Evolutionary conservation across 1,139 yeast genomes (phyloP), one percentile per base, ranked within the genome.

Genomic region (Suhomyces coccinellae): DNA sequence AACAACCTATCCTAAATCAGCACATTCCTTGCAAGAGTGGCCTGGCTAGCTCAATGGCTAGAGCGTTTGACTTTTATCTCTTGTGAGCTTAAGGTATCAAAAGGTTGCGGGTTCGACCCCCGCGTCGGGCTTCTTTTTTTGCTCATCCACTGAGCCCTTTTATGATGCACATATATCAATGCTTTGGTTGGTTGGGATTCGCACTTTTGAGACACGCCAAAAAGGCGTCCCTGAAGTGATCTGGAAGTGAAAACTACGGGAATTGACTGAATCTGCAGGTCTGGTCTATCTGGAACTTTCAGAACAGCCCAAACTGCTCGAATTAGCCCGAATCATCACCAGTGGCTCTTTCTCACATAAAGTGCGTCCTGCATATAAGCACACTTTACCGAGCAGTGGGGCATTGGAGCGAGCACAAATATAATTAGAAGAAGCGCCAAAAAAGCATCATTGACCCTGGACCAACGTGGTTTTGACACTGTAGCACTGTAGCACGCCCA

Each of bases 51-150:
- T 43, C 45, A 43, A 43, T 43, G 39, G 45, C 39, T 43, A 43
- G 45, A 43, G 45, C 45, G 45, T 43, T 34, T 43, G 45, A 43
- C 45, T 43, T 35, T 43, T 43, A 43, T 13, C 16, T 8, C 33
- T n/a, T 15, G 10, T 10, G 20, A 16, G 24, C 30, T 39, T 36
- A 40, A 41, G 56, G 44, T 41, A 65, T 70, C 75, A 67, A 67
- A 71, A 70, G 75, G 75, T 66, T 69, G 73, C 75, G 75, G 75
- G 75, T 70, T 70, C 75, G 75, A 70, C 68, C 73, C 75, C 75
- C 75, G 75, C 74, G 68, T 71, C 64, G 75, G 75, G 75, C 73
- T 69, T 43, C 11, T 1, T 31, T 31, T 41, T 48, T 44, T 33
- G 36, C n/a, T 16, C 10, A n/a, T 17, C 7, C 13, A 24, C 13